Evolutionary conservation across 1,284 basidiomycete species (phyloP).

Genomic region (Omphalotus olearius): DNA sequence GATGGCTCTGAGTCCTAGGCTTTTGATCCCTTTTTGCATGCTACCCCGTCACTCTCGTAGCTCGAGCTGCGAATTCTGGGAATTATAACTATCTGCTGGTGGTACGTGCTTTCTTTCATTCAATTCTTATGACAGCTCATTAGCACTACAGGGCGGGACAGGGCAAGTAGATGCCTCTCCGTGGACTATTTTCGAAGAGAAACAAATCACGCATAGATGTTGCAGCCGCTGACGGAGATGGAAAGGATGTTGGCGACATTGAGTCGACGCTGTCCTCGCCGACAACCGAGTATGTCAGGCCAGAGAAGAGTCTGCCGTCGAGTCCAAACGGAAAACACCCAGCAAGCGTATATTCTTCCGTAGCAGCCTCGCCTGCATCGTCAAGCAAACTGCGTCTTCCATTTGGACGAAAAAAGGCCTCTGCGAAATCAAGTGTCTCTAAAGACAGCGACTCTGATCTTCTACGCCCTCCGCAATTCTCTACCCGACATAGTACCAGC

Average conservation of each 20-base stretch:
- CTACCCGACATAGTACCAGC: slow-evolving; percentile 25
- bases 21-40: no score
- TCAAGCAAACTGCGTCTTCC: slow-evolving; percentile 38
- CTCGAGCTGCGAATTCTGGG: no score
- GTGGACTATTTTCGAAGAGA: slow-evolving; percentile 14
- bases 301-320: slow-evolving; percentile 32
- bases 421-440: slow-evolving; percentile 20
- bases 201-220: slow-evolving; percentile 9
- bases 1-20: no score
- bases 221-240: background rate
- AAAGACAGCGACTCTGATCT: slow-evolving; percentile 14
- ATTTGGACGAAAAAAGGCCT: slow-evolving; percentile 34
- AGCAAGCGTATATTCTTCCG: slow-evolving; percentile 24
- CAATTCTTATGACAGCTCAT: no score
- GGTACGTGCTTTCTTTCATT: no score
- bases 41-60: no score
- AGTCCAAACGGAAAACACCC: slow-evolving; percentile 30
- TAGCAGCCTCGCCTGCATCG: slow-evolving; percentile 15
- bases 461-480: slow-evolving; percentile 25
- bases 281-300: slow-evolving; percentile 36
- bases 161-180: slow-evolving; percentile 13
- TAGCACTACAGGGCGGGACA: no score
- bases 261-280: slow-evolving; percentile 33
- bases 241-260: slow-evolving; percentile 18
- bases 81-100: no score